Evolutionary conservation across 2,329 filamentous ascomycete species (phyloP), one percentile per base, ranked within the genome.

Genomic region (Leptographium lundbergii): DNA sequence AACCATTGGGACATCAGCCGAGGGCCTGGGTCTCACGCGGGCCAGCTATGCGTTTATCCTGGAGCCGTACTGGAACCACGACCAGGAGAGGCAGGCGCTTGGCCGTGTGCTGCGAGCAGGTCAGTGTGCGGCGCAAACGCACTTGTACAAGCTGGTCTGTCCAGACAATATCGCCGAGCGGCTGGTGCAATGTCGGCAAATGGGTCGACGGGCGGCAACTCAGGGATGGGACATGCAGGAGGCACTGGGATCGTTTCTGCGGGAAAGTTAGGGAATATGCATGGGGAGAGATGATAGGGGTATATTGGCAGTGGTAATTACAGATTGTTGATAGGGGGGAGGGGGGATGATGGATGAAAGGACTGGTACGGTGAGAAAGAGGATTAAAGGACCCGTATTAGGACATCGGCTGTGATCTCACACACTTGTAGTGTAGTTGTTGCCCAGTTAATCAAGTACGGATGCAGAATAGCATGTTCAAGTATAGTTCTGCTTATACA

Each of bases 21-120:
- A 57, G 55, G 55, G 55, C n/a, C 55, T 57, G 13, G 55, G 51
- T 19, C 55, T 57, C 11, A 57, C 55, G n/a, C 55, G 55, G 6
- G 55, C 55, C 27, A 57, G 25, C 29, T 57, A 57, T n/a, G 55
- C 55, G 19, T 22, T 57, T 11, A 50, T 57, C 22, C 27, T 57
- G 7, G 55, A 57, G 55, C 55, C 55, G 42, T 57, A 57, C 45
- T 50, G 55, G 55, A 57, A 57, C 45, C 55, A 57, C 27, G 45
- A 57, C 45, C 55, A 57, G 45, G 55, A 57, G 27, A 39, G 42
- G 5, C 55, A 57, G 45, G 55, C 55, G 7, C 45, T 57, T n/a
- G 55, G 55, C 19, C 55, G 55, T 4, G 55, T 57, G 39, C 55
- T 36, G 42, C 45, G 55, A 5, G 27, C 42, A 6, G 42, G 55